Base-by-base conservation (phyloP, 176 grass and related monocot genomes). In the Cymbopogon citratus region DNA sequence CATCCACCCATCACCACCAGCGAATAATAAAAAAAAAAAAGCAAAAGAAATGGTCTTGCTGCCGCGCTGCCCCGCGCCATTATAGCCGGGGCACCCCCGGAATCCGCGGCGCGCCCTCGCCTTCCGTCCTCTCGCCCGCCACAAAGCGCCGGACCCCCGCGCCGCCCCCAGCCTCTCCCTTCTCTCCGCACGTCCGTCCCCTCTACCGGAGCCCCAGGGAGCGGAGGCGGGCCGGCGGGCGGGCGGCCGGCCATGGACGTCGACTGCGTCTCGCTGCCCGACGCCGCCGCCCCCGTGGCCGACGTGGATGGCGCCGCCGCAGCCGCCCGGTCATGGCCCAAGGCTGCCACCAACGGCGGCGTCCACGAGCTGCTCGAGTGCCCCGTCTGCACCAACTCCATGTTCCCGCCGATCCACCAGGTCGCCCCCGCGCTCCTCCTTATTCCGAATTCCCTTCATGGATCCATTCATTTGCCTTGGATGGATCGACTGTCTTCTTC, bases 371-470 rank as follows among this genome's bases (percentile, higher is more conserved):
- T 98, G 87, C 92, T 98, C 69, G 92, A 98, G 82, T 98, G 95
- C 84, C 95, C 96, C 72, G 92, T 98, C 35, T 98, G 96, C 87
- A 95, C 92, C 84, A 93, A 95, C 75, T 98, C 92, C 81, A 98
- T 98, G 96, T 98, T 91, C 84, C 92, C 96, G 31, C 92, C 92
- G 40, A 98, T 95, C 86, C 89, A 98, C 84, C 97, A 99, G 93
- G 97, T 99, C 3, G 11, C 24, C 21, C n/a, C 21, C 54, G 9
- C 9, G 21, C 54, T 24, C 9, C 21, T 25, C 8, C 6, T 12
- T 61, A 3, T 26, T 6, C 36, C 0, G 34, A 35, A 35, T 7
- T 51, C 16, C 48, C 15, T 51, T 9, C 57, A 61, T 26, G 26
- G 10, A 61, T 61, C 23, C 0, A 59, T 41, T 3, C 7, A 14